phyloP scores from a whole-genome alignment of 768 basidiomycete species.

The Mycena vulgaris region DNA sequence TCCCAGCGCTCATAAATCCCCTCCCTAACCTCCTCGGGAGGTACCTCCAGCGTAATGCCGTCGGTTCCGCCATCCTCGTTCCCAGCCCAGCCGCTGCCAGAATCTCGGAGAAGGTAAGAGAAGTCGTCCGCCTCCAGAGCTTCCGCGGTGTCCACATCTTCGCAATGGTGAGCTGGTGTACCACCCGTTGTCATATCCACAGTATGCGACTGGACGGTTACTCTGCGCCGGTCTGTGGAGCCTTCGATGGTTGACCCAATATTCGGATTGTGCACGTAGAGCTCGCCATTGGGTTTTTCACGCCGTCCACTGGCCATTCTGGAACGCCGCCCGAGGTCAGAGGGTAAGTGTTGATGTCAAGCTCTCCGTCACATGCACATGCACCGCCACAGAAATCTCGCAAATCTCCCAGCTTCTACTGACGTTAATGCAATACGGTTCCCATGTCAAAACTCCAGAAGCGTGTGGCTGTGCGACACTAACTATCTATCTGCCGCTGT shows the following conservation, averaged over 20 bases:
- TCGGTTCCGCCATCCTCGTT: not conserved
- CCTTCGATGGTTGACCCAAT: not conserved
- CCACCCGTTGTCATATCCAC: not conserved
- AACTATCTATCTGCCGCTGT: too few species aligned
- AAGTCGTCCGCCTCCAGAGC: not conserved
- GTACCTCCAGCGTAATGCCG: too few species aligned
- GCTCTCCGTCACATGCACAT: too few species aligned
- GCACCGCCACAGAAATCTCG: too few species aligned
- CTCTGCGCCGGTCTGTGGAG: not conserved
- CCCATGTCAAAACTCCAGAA: too few species aligned
- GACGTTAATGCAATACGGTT: too few species aligned
- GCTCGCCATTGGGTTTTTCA: not conserved
- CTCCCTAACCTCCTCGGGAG: not conserved
- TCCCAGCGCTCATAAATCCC: slow-evolving; percentile 2
- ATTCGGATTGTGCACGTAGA: not conserved
- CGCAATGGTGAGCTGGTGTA: not conserved
- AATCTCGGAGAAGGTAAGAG: not conserved
- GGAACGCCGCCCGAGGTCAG: too few species aligned
- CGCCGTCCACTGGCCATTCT: too few species aligned
- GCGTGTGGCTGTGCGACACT: too few species aligned
- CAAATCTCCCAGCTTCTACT: too few species aligned
- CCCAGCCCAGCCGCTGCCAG: not conserved
- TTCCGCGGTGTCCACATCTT: not conserved
- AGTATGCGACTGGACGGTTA: too few species aligned
- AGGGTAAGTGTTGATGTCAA: too few species aligned